Conservation (phyloP, 73 alveolate species). For the Uronychia setigera region DNA sequence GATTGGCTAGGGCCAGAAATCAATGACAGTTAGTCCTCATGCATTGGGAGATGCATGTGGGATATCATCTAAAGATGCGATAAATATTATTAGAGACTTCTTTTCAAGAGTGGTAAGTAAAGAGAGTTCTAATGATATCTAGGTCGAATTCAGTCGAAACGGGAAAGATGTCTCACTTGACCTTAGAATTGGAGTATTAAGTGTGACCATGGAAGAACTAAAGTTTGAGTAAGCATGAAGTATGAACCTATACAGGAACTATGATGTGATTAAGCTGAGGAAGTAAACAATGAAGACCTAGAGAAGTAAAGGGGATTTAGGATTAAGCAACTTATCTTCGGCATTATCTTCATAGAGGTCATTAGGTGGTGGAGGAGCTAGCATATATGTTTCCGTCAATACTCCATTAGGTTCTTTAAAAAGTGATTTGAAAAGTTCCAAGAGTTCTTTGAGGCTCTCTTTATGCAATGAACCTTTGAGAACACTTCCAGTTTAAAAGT, state of each 20-base stretch:
- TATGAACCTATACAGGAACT: neutral
- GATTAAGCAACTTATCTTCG: neutral
- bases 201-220: neutral
- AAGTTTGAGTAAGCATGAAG: neutral
- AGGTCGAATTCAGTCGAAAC: neutral
- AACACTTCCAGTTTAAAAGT: neutral
- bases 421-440: neutral
- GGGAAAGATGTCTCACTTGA: neutral
- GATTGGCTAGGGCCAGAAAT: neutral
- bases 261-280: neutral
- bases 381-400: neutral
- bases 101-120: neutral
- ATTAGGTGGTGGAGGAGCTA: neutral
- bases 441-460: neutral
- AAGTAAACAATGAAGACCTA: neutral
- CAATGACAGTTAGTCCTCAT: neutral
- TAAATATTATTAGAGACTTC: neutral
- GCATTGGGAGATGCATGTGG: neutral
- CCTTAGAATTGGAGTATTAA: neutral
- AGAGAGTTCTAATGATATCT: neutral
- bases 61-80: neutral
- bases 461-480: neutral
- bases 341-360: neutral
- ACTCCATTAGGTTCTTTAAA: neutral
- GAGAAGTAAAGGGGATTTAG: neutral